A percentile compares a stretch with the other conserved stretches of the same genome.
Evolutionary conservation across 2,329 filamentous ascomycete genomes (phyloP).

Genomic region (Fusarium dimerum): DNA sequence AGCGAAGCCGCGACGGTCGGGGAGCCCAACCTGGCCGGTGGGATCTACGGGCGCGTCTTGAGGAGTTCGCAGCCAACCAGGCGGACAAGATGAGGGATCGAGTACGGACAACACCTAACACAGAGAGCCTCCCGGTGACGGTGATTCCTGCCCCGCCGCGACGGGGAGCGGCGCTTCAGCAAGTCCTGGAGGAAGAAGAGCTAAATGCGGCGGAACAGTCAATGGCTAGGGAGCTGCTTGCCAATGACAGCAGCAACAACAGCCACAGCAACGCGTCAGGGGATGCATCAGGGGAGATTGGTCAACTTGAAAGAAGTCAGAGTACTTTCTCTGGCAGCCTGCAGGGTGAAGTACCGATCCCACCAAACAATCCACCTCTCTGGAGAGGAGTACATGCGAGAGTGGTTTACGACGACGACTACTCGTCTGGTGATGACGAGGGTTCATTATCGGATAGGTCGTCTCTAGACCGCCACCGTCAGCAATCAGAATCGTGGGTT

Average conservation of each 20-base stretch:
- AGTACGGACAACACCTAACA: slow-evolving; percentile 54
- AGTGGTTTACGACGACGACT: slow-evolving; percentile 35
- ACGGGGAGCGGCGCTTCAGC: slow-evolving; percentile 56
- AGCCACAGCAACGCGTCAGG: slow-evolving; percentile 29
- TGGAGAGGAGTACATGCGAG: slow-evolving; percentile 43
- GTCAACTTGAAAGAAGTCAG: slow-evolving; percentile 22
- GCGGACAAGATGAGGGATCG: slow-evolving; percentile 61
- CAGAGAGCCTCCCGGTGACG: slow-evolving; percentile 57
- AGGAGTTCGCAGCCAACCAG: slow-evolving; percentile 62
- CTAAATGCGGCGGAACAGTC: slow-evolving; percentile 19
- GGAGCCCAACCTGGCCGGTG: slow-evolving; percentile 41
- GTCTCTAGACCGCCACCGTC: slow-evolving; percentile 29
- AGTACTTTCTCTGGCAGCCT: slow-evolving; percentile 25
- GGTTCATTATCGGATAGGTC: slow-evolving; percentile 31
- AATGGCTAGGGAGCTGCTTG: slow-evolving; percentile 7
- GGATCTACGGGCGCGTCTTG: slow-evolving; percentile 58
- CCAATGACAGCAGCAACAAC: slow-evolving; percentile 16
- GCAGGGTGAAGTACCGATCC: slow-evolving; percentile 28
- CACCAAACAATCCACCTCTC: slow-evolving; percentile 40
- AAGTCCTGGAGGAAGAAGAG: slow-evolving; percentile 57
- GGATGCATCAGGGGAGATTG: slow-evolving; percentile 21
- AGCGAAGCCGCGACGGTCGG: slow-evolving; percentile 1
- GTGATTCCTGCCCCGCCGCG: slow-evolving; percentile 64
- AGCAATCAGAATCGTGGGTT: slow-evolving; percentile 29
- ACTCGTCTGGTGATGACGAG: slow-evolving; percentile 33